These are phyloP conservation scores for Blastomyces gilchristii DNA, from an alignment of 2,329 filamentous ascomycete species.

Conservation along the genomic window DNA sequence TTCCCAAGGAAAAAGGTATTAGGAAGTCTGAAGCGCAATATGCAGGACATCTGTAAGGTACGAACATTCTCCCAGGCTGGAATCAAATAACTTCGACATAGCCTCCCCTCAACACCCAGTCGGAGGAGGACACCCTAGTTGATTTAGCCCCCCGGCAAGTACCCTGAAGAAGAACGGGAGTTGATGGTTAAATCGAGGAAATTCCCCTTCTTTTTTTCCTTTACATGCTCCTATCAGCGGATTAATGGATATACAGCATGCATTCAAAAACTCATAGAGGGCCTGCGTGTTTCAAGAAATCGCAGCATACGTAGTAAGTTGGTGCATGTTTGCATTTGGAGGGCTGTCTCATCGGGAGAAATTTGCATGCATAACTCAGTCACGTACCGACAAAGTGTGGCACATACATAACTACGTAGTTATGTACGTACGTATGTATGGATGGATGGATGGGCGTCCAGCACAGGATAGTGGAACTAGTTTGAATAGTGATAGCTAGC, in stretches of 20 bases:
- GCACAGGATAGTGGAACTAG: not conserved
- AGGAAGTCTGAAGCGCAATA: not conserved
- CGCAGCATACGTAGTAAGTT: conserved; percentile 1
- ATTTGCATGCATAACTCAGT: not conserved
- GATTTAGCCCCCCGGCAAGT: not conserved
- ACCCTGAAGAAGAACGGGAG: not conserved
- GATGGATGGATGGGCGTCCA: not conserved
- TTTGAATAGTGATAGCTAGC: not conserved
- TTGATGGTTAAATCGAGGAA: not conserved
- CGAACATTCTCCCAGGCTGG: not conserved
- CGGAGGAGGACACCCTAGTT: not conserved
- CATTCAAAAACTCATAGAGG: not conserved
- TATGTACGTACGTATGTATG: not conserved
- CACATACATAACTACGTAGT: not conserved
- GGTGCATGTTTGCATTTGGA: not conserved
- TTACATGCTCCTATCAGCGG: not conserved
- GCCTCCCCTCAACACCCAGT: not conserved
- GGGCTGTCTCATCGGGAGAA: not conserved
- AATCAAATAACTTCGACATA: not conserved
- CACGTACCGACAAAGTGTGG: too few species aligned
- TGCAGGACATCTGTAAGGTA: conserved; percentile 5
- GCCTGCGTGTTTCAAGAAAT: conserved; percentile 2
- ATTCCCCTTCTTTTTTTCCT: too few species aligned
- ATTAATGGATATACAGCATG: not conserved
- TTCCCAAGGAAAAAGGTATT: not conserved